These are phyloP conservation scores for Letharia columbiana DNA, from an alignment of 495 filamentous ascomycete genomes.

Conservation along the genomic window DNA sequence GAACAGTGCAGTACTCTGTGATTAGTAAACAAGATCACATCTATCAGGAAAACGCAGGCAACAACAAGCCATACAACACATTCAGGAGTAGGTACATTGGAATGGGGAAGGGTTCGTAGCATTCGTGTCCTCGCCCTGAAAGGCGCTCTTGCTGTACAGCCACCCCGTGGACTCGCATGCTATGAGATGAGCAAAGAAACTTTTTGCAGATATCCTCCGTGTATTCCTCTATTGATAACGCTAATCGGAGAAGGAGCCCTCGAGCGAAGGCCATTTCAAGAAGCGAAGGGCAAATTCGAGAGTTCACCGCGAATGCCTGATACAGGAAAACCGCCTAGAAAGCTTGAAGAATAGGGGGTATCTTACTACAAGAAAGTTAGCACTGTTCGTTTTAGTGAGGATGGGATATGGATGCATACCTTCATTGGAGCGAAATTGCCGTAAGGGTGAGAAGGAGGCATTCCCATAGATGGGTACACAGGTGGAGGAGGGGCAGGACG, in stretches of 20 bases:
- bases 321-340: conserved; percentile 17
- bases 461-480: conserved; percentile 77
- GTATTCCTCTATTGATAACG: conserved; percentile 23
- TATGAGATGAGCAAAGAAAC: conserved; percentile 20
- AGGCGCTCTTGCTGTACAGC: conserved; percentile 14
- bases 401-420: conserved; percentile 40
- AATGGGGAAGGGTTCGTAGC: conserved; percentile 12
- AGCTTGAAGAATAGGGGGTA: conserved; percentile 23
- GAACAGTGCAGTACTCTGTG: neutral
- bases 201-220: conserved; percentile 24
- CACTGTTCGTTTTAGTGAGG: neutral
- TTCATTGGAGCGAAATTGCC: conserved; percentile 68
- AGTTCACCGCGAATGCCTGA: conserved; percentile 15
- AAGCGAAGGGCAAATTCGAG: conserved; percentile 25
- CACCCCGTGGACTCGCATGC: conserved; percentile 19
- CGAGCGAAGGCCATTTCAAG: conserved; percentile 22
- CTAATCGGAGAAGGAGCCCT: conserved; percentile 36
- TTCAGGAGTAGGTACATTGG: conserved; percentile 24
- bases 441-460: conserved; percentile 66
- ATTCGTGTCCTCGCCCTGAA: conserved; percentile 21
- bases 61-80: conserved; percentile 15
- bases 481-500: conserved; percentile 87
- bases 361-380: conserved; percentile 23
- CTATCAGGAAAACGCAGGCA: neutral
- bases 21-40: conserved; percentile 4